Percentiles rank a stretch among this genome's conserved stretches.
These are phyloP conservation scores for Pseudogymnoascus sp. DNA, from an alignment of 2,329 filamentous ascomycete genomes.

Conservation along the genomic window DNA sequence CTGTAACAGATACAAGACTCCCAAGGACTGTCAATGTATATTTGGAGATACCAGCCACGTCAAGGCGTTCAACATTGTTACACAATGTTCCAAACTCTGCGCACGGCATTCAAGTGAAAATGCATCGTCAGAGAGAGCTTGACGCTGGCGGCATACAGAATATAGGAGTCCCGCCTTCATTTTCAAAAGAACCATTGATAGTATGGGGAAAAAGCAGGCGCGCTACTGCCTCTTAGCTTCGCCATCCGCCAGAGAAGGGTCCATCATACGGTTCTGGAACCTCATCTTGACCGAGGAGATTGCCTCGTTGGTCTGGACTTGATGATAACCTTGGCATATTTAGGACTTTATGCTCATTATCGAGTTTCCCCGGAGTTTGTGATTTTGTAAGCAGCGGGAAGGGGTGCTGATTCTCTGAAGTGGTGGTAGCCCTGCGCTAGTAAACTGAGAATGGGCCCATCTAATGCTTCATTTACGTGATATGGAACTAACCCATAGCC, in stretches of 20 bases:
- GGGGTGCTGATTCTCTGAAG: neutral
- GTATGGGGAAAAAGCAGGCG: neutral
- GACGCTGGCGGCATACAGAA: neutral
- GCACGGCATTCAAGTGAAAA: neutral
- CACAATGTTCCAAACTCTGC: neutral
- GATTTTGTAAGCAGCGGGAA: neutral
- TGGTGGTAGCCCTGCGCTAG: neutral
- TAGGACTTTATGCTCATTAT: neutral
- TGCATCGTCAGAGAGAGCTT: neutral
- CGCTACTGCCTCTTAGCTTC: neutral
- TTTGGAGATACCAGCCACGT: neutral
- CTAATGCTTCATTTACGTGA: neutral
- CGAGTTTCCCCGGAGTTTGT: neutral
- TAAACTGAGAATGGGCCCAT: constrained; percentile 6
- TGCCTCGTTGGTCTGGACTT: no score
- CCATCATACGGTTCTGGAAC: neutral
- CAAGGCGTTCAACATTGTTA: neutral
- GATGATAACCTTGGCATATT: neutral
- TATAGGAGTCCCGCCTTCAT: neutral
- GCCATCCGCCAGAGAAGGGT: neutral
- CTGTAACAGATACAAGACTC: neutral
- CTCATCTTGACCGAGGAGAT: neutral
- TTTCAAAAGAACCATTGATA: neutral
- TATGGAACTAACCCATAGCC: neutral
- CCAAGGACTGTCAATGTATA: neutral